Percentiles rank a stretch among this genome's conserved stretches.
Evolutionary conservation across 768 basidiomycete species (phyloP).

Genomic region (Mycena metata): DNA sequence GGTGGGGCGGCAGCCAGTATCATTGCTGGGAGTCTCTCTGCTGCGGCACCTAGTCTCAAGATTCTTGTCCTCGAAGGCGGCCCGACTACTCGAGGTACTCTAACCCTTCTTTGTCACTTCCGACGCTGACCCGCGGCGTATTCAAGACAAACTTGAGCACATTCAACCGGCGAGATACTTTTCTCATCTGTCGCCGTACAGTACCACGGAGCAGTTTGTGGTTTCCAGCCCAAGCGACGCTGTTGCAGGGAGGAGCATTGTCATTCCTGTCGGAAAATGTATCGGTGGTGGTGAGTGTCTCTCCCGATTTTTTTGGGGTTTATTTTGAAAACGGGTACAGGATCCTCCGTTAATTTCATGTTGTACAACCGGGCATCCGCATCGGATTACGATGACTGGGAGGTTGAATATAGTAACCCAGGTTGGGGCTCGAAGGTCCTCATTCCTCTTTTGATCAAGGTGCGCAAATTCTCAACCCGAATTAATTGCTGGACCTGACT

Average conservation of each 20-base stretch:
- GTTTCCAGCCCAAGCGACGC: background rate
- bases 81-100: too few relatives aligned
- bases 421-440: constrained; percentile 45
- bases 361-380: constrained; percentile 35
- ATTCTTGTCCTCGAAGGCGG: too few relatives aligned
- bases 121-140: constrained; percentile 8
- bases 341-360: constrained; percentile 58
- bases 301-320: constrained; percentile 38
- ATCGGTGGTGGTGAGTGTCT: too few relatives aligned
- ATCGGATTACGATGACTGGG: constrained; percentile 48
- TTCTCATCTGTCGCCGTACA: constrained; percentile 46
- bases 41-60: too few relatives aligned
- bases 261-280: too few relatives aligned
- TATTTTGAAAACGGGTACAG: constrained; percentile 50
- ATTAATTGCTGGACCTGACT: too few relatives aligned
- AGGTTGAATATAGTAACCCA: constrained; percentile 30
- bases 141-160: constrained; percentile 50
- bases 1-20: too few relatives aligned
- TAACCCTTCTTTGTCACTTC: too few relatives aligned
- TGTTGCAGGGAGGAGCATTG: background rate
- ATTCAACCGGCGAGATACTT: constrained; percentile 53
- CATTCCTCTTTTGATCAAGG: too few relatives aligned
- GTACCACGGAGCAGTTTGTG: background rate
- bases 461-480: too few relatives aligned
- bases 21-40: too few relatives aligned